Evolutionary conservation across 23 red algal genomes (phyloP).

Genomic region (Pyropia yezoensis): DNA sequence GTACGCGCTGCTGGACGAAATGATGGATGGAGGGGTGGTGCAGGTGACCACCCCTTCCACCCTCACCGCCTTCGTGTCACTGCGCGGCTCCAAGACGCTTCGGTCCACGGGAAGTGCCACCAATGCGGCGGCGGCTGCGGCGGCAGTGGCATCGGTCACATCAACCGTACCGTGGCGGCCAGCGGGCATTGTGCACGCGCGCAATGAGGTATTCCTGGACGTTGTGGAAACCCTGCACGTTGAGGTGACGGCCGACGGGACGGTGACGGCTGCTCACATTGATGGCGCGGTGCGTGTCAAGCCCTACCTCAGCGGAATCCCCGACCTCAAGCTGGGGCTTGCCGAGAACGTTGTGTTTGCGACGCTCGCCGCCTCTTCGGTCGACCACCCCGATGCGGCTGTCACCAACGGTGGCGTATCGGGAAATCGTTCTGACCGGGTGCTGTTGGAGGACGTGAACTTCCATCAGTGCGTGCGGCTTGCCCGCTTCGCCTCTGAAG

Average conservation of each 20-base stretch:
- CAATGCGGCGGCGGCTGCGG: constrained; percentile 6
- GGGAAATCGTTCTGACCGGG: constrained; percentile 20
- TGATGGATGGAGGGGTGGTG: constrained; percentile 97
- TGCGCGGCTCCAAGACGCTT: constrained; percentile 17
- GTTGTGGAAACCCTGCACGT: constrained; percentile 95
- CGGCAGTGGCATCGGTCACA: constrained; percentile 65
- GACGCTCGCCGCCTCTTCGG: constrained; percentile 13
- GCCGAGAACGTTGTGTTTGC: constrained; percentile 92
- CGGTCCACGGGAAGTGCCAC: constrained; percentile 20
- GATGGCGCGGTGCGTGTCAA: constrained; percentile 82
- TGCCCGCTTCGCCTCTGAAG: constrained; percentile 70
- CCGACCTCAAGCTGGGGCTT: constrained; percentile 86
- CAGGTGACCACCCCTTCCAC: constrained; percentile 80
- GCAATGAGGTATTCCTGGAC: constrained; percentile 98
- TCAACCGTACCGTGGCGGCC: constrained; percentile 90
- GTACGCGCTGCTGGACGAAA: constrained; percentile 96
- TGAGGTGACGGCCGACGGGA: constrained; percentile 62
- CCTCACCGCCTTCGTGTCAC: constrained; percentile 73
- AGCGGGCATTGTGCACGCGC: constrained; percentile 81
- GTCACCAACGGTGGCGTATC: neutral
- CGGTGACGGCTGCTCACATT: constrained; percentile 64
- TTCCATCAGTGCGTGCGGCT: constrained; percentile 99
- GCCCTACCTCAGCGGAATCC: constrained; percentile 90
- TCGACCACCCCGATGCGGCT: neutral
- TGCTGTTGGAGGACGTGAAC: constrained; percentile 96